phyloP scores from a whole-genome alignment of 2,329 filamentous ascomycete species.

The Harringtonia lauricola region DNA sequence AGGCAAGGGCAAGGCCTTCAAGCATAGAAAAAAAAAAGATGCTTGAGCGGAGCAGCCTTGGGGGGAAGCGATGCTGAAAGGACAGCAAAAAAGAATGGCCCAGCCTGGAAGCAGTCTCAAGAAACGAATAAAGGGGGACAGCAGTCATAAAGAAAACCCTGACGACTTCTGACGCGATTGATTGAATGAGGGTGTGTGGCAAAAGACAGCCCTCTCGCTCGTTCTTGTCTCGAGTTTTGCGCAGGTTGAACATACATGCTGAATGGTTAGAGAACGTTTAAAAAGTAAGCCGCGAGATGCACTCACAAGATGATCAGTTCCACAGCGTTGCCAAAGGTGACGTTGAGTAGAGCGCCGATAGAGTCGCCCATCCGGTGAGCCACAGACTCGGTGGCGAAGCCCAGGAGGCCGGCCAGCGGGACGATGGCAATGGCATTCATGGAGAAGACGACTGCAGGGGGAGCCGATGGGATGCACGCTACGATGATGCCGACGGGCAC shows the following conservation, averaged over 20 bases:
- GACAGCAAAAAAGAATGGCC: slow-evolving; percentile 1
- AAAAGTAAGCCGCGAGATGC: neutral
- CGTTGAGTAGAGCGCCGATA: slow-evolving; percentile 78
- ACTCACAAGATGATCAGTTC: slow-evolving; percentile 66
- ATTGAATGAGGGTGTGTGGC: slow-evolving; percentile 49
- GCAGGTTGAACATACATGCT: slow-evolving; percentile 42
- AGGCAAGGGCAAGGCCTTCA: slow-evolving; percentile 11
- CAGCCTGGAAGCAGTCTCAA: neutral
- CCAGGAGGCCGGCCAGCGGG: slow-evolving; percentile 60
- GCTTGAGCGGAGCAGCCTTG: too few relatives aligned
- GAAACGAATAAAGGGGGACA: neutral
- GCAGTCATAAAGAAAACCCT: slow-evolving; percentile 3
- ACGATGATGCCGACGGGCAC: slow-evolving; percentile 67
- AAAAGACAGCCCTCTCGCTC: slow-evolving; percentile 32
- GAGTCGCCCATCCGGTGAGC: slow-evolving; percentile 67
- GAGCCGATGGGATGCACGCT: slow-evolving; percentile 38
- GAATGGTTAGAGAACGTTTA: neutral
- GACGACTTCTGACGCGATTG: slow-evolving; percentile 31
- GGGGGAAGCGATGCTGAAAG: too few relatives aligned
- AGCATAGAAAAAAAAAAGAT: neutral
- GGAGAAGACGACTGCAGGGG: slow-evolving; percentile 55
- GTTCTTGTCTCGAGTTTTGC: slow-evolving; percentile 30
- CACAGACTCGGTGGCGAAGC: slow-evolving; percentile 65
- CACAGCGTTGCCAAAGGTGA: slow-evolving; percentile 72
- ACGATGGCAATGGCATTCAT: slow-evolving; percentile 69